These are phyloP conservation scores for Sergeia podlipaevii DNA, from an alignment of 208 protist species.

Conservation along the genomic window DNA sequence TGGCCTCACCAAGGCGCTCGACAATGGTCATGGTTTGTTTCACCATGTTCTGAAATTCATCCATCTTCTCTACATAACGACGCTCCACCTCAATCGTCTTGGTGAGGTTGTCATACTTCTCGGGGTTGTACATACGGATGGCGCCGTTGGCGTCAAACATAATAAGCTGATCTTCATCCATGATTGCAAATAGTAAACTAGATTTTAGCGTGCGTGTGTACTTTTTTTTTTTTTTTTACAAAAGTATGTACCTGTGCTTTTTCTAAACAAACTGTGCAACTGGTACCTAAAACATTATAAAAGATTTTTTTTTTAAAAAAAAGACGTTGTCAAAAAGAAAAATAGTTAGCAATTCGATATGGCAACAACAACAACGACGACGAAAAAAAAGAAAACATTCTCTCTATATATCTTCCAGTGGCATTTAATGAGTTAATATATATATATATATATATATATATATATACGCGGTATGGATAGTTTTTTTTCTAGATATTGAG, in stretches of 20 bases:
- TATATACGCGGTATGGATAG: no score
- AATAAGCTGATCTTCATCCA: constrained; percentile 84
- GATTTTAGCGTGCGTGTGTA: no score
- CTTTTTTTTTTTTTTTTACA: not conserved
- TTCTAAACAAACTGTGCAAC: no score
- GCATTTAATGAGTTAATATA: no score
- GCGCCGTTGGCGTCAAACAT: constrained; percentile 89
- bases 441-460: no score
- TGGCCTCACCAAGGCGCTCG: constrained; percentile 64
- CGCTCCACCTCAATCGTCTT: constrained; percentile 69
- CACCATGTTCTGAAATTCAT: constrained; percentile 78
- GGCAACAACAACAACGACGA: constrained; percentile 6
- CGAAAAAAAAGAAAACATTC: constrained; percentile 8
- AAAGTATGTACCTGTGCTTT: no score
- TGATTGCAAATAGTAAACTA: constrained; percentile 9
- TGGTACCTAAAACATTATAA: no score
- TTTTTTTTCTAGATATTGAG: no score
- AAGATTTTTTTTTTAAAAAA: not conserved
- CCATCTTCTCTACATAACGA: constrained; percentile 77
- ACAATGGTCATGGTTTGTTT: constrained; percentile 83
- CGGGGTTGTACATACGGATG: constrained; percentile 89
- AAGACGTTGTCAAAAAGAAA: not conserved
- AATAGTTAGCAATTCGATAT: constrained; percentile 6
- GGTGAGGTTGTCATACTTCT: constrained; percentile 85
- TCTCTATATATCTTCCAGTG: no score